phyloP scores from a whole-genome alignment of 108 stramenopile species.

The Stephanodiscus triporus region DNA sequence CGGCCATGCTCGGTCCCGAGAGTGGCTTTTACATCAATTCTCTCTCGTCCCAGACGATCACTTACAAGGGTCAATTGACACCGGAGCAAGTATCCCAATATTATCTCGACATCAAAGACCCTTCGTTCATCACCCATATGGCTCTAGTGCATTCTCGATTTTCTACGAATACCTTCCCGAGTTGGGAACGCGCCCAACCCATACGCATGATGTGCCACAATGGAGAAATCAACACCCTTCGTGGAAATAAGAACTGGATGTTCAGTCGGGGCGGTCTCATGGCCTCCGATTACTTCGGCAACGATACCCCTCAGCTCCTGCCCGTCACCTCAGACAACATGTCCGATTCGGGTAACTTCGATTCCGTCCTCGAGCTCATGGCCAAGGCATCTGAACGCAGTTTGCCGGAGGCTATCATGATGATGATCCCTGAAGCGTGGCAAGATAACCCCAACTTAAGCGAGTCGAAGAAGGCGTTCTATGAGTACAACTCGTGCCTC shows the following conservation, averaged over 20 bases:
- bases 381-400: slow-evolving; percentile 89
- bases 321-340: slow-evolving; percentile 90
- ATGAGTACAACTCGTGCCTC: slow-evolving; percentile 96
- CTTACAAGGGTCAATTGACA: slow-evolving; percentile 96
- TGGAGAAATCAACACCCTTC: slow-evolving; percentile 96
- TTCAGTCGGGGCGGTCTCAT: slow-evolving; percentile 94
- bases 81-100: slow-evolving; percentile 94
- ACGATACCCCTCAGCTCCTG: slow-evolving; percentile 82
- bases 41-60: slow-evolving; percentile 85
- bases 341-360: slow-evolving; percentile 97
- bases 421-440: slow-evolving; percentile 98
- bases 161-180: slow-evolving; percentile 95
- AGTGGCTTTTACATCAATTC: slow-evolving; percentile 92
- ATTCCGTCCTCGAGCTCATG: slow-evolving; percentile 92
- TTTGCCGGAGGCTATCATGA: slow-evolving; percentile 93
- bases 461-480: slow-evolving; percentile 93
- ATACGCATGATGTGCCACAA: slow-evolving; percentile 98
- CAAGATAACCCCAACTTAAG: slow-evolving; percentile 94
- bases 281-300: slow-evolving; percentile 86
- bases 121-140: slow-evolving; percentile 84
- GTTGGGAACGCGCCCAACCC: slow-evolving; percentile 96
- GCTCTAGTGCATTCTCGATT: slow-evolving; percentile 95
- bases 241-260: slow-evolving; percentile 99
- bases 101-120: slow-evolving; percentile 88
- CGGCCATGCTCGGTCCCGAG: slow-evolving; percentile 79